Evolutionary conservation across 805 yeast species (phyloP).

Genomic region (Wickerhamiella vanderwaltii): DNA sequence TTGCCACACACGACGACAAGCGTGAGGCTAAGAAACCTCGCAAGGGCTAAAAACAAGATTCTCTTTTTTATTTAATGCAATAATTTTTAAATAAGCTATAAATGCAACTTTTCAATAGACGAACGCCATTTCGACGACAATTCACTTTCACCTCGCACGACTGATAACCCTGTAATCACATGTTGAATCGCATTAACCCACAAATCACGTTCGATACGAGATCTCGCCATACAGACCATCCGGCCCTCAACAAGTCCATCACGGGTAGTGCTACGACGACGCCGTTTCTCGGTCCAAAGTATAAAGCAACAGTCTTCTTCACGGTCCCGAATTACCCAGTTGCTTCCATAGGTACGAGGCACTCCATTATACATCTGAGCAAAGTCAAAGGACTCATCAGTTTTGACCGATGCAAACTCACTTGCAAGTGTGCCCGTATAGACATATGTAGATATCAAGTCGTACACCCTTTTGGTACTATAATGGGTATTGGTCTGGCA

Average conservation of each 20-base stretch:
- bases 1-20: slow-evolving; percentile 38
- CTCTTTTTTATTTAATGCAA: neutral
- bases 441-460: slow-evolving; percentile 56
- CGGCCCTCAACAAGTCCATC: slow-evolving; percentile 53
- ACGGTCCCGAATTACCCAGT: slow-evolving; percentile 73
- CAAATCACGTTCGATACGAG: slow-evolving; percentile 67
- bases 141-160: neutral
- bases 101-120: too few species aligned
- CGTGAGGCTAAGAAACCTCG: slow-evolving; percentile 25
- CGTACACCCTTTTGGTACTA: slow-evolving; percentile 44
- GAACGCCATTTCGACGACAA: too few species aligned
- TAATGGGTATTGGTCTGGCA: slow-evolving; percentile 34
- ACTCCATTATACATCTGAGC: slow-evolving; percentile 43
- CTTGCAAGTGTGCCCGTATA: slow-evolving; percentile 58
- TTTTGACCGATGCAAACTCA: slow-evolving; percentile 41
- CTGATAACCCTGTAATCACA: slow-evolving; percentile 21
- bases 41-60: neutral
- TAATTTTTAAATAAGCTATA: too few species aligned
- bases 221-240: slow-evolving; percentile 66
- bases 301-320: slow-evolving; percentile 69
- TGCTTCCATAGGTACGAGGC: slow-evolving; percentile 69
- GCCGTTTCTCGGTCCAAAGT: slow-evolving; percentile 53
- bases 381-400: slow-evolving; percentile 26
- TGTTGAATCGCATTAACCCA: slow-evolving; percentile 48
- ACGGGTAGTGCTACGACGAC: slow-evolving; percentile 35